phyloP scores from a whole-genome alignment of 2,329 filamentous ascomycete species.

The Colletotrichum caudatum region DNA sequence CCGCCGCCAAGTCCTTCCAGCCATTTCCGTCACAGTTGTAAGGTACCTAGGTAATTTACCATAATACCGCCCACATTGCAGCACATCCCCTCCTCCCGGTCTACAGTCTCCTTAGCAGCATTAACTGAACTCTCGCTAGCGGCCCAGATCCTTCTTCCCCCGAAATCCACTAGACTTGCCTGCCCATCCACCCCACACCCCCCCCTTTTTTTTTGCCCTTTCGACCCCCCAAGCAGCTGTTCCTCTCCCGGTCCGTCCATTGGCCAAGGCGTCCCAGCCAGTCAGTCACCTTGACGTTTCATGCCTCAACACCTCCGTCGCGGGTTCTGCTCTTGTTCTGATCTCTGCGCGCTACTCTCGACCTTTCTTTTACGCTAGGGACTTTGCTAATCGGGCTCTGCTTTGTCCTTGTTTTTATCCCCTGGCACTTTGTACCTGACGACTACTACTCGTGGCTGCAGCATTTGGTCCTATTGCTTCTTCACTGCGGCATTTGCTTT shows the following conservation, averaged over 20 bases:
- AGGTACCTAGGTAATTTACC: too few relatives aligned
- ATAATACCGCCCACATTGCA: too few relatives aligned
- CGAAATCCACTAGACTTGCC: constrained; percentile 24
- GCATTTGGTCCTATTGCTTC: constrained; percentile 31
- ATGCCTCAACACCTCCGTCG: constrained; percentile 47
- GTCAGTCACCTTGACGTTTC: constrained; percentile 48
- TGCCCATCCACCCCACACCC: constrained; percentile 28
- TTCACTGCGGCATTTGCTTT: constrained; percentile 37
- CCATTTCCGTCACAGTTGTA: not conserved
- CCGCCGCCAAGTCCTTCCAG: not conserved
- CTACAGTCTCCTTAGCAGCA: constrained; percentile 1
- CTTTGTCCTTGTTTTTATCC: constrained; percentile 9
- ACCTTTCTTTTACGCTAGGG: constrained; percentile 8
- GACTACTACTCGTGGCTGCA: constrained; percentile 1
- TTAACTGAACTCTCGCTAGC: constrained; percentile 17
- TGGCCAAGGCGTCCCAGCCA: constrained; percentile 44
- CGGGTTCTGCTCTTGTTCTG: constrained; percentile 45
- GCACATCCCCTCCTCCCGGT: too few relatives aligned
- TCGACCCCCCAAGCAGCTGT: constrained; percentile 20
- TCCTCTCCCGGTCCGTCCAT: constrained; percentile 34
- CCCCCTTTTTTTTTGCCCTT: constrained; percentile 23
- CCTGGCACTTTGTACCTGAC: constrained; percentile 4
- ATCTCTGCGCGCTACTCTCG: not conserved
- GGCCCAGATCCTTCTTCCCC: constrained; percentile 29
- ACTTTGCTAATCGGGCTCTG: constrained; percentile 7